Percentiles rank a stretch among this genome's conserved stretches.
Evolutionary conservation across 768 basidiomycete genomes (phyloP).

Genomic region (Pisolithus albus): DNA sequence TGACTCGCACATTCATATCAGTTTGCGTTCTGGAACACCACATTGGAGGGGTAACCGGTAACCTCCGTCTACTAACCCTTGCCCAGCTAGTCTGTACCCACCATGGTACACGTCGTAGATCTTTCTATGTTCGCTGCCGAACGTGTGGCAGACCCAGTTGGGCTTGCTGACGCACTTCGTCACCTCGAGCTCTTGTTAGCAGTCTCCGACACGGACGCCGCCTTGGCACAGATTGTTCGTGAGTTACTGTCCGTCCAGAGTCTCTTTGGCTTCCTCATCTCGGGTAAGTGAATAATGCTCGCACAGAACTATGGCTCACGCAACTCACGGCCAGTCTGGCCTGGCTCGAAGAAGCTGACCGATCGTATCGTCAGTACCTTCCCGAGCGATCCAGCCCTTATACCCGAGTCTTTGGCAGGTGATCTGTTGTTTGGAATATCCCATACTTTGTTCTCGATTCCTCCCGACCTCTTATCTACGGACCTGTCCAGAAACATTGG

Average conservation of each 20-base stretch:
- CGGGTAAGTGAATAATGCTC: slow-evolving; percentile 11
- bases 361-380: slow-evolving; percentile 28
- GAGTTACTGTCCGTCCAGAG: slow-evolving; percentile 20
- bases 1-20: no score
- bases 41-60: background rate
- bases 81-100: background rate
- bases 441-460: slow-evolving; percentile 18
- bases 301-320: background rate
- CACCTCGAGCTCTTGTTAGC: slow-evolving; percentile 21
- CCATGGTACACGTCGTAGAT: slow-evolving; percentile 8
- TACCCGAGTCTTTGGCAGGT: slow-evolving; percentile 14
- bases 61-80: background rate
- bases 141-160: slow-evolving; percentile 14
- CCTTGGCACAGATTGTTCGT: slow-evolving; percentile 19
- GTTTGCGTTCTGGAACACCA: background rate
- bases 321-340: slow-evolving; percentile 6
- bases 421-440: slow-evolving; percentile 23
- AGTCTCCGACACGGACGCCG: slow-evolving; percentile 7
- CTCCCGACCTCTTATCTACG: slow-evolving; percentile 10
- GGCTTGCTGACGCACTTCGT: slow-evolving; percentile 10
- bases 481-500: slow-evolving; percentile 10
- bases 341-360: slow-evolving; percentile 10
- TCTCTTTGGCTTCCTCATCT: slow-evolving; percentile 26
- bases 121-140: slow-evolving; percentile 13
- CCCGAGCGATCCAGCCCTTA: slow-evolving; percentile 20